These are phyloP conservation scores for Castanopsis chinensis DNA, from an alignment of 306 rosid species.

Conservation along the genomic window DNA sequence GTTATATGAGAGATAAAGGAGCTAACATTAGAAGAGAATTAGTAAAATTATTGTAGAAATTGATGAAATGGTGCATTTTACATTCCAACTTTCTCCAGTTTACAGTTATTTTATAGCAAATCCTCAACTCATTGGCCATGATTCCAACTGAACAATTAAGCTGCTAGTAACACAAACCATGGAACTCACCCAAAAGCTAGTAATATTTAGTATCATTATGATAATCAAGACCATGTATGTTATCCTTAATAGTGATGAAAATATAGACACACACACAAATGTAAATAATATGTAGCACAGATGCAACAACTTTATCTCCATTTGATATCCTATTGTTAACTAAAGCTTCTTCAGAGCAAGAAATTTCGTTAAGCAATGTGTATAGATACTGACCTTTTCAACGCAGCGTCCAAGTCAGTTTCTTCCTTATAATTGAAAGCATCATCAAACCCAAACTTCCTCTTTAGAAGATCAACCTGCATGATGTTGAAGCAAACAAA, in stretches of 20 bases:
- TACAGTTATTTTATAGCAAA: too few species aligned
- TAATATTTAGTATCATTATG: too few species aligned
- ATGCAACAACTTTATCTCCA: not conserved
- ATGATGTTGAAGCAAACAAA: not conserved
- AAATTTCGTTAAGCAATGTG: not conserved
- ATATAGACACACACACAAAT: not conserved
- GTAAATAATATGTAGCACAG: not conserved
- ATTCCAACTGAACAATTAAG: too few species aligned
- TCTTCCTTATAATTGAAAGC: conserved; percentile 1
- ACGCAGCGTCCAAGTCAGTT: not conserved
- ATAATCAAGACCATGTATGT: not conserved
- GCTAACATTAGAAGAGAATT: too few species aligned
- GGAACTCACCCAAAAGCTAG: too few species aligned
- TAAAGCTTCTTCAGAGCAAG: not conserved
- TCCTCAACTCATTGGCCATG: too few species aligned
- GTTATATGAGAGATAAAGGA: too few species aligned
- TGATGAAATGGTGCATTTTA: too few species aligned
- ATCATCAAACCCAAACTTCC: not conserved
- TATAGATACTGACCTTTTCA: not conserved
- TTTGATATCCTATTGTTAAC: not conserved
- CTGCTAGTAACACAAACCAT: too few species aligned
- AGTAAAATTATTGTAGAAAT: too few species aligned
- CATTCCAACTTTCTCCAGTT: too few species aligned
- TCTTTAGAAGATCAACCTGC: not conserved
- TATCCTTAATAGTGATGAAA: not conserved